Percentiles rank a stretch among this genome's conserved stretches.
These are phyloP conservation scores for Lipomyces sp. DNA, from an alignment of 805 yeast species.

Conservation along the genomic window DNA sequence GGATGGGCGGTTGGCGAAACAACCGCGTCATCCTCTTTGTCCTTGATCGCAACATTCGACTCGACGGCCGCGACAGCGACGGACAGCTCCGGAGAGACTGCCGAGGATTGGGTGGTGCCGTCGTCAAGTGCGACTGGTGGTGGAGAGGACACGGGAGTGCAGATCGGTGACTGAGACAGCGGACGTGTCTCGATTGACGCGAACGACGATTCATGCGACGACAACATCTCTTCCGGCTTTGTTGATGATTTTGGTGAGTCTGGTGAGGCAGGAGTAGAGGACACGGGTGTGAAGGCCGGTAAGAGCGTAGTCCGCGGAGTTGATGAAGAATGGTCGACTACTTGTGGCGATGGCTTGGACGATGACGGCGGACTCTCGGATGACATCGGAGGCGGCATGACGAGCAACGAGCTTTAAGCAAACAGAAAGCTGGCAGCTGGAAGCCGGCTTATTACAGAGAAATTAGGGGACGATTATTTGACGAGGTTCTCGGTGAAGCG, in stretches of 20 bases:
- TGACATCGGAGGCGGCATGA: constrained; percentile 3
- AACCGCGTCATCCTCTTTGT: background rate
- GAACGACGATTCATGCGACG: background rate
- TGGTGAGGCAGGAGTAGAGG: background rate
- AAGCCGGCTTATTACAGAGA: background rate
- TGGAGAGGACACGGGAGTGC: constrained; percentile 17
- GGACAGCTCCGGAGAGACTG: constrained; percentile 7
- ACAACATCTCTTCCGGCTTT: background rate
- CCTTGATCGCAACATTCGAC: background rate
- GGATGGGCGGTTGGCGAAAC: constrained; percentile 24
- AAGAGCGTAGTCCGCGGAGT: constrained; percentile 11
- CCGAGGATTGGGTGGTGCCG: constrained; percentile 4
- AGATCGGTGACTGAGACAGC: background rate
- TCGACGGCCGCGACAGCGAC: background rate
- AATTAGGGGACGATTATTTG: no score
- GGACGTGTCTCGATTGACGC: background rate
- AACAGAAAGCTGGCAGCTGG: background rate
- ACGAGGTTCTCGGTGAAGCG: background rate
- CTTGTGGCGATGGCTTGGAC: background rate
- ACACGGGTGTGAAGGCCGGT: constrained; percentile 22
- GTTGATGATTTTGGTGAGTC: background rate
- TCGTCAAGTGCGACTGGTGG: constrained; percentile 1
- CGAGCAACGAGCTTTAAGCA: background rate
- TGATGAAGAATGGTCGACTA: background rate
- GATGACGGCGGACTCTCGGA: constrained; percentile 5